Evolutionary conservation across 208 protist genomes (phyloP).

Genomic region (Trichomonas gallinae): DNA sequence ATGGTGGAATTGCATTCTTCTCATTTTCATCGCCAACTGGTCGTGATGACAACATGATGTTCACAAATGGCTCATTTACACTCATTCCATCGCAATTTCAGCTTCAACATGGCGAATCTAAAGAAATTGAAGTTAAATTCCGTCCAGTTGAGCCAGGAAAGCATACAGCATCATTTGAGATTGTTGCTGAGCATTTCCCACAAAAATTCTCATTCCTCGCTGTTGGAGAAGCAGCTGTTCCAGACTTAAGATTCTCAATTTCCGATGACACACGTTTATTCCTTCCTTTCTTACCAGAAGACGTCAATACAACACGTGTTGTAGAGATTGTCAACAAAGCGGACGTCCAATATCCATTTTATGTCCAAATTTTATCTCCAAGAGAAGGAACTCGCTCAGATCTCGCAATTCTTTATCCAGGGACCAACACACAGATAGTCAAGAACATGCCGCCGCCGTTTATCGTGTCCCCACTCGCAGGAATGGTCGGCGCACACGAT

Average conservation of each 20-base stretch:
- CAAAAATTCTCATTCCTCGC: not conserved
- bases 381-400: not conserved
- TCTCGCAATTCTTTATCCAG: not conserved
- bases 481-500: not conserved
- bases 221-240: not conserved
- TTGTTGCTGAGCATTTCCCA: not conserved
- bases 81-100: not conserved
- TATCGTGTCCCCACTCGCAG: not conserved
- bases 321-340: not conserved
- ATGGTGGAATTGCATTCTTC: not conserved
- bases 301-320: not conserved
- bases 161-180: constrained; percentile 2
- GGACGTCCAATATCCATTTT: not conserved
- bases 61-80: not conserved
- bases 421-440: not conserved
- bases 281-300: not conserved
- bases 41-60: not conserved
- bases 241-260: not conserved
- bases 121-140: constrained; percentile 4
- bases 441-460: not conserved
- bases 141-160: not conserved
- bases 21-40: not conserved
- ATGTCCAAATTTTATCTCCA: not conserved
- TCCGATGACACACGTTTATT: not conserved
- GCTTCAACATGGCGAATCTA: not conserved